Evolutionary conservation across 2,329 filamentous ascomycete species (phyloP), one percentile per base, ranked within the genome.

Genomic region (Pseudogymnoascus sp.): DNA sequence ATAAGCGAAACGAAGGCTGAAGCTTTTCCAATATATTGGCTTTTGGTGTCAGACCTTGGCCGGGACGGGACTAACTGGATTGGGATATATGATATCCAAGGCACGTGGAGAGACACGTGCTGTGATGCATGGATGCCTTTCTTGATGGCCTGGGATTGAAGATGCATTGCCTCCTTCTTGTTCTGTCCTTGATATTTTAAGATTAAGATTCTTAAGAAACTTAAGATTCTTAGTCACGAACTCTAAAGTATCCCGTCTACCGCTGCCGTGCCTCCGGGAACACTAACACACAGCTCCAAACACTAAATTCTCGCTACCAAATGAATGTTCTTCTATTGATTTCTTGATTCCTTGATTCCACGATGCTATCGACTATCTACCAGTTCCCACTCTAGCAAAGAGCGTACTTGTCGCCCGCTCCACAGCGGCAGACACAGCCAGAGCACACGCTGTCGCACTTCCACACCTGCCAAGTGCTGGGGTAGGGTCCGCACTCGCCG

Each of bases 21-120:
- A 52, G 45, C 25, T 52, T 52, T 33, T 33, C 25, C 45, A 52
- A 52, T 52, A 52, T 52, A 55, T 55, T 55, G 45, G 45, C 25
- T 18, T 12, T 31, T 18, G 45, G 25, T 55, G 45, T 31, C 45
- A 55, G 25, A 31, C 25, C n/a, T 52, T 55, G 45, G 25, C 45
- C 25, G 25, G 45, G 45, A 12, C 6, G 25, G 4, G 25, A 33
- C 45, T 55, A 55, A 55, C 45, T 18, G 8, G 2, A 55, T 55
- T 2, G 1, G 25, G 45, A 18, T 28, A 23, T 23, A 16, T 55
- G 25, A 9, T 4, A 12, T 3, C 28, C 8, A 31, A 31, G 28
- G 25, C 45, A 55, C 45, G 45, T 55, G 45, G 4, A 28, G 25
- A 49, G 14, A 28, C 43, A 25, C 23, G 43, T 49, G 43, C 14